phyloP scores from a whole-genome alignment of 2,329 filamentous ascomycete species.

The Pseudomassariella vexata region DNA sequence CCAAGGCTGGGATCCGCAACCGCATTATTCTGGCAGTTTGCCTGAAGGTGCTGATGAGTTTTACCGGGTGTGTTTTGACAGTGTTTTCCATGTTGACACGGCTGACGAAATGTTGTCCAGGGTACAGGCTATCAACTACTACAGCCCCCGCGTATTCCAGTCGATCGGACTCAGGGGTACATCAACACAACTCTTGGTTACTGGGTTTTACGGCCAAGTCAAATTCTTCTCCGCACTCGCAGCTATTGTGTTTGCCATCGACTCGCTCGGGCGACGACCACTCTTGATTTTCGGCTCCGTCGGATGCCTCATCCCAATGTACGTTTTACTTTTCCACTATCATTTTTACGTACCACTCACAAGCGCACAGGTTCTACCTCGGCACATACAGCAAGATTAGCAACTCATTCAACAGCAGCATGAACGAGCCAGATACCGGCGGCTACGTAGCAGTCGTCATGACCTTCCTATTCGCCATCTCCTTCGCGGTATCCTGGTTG shows the following conservation, averaged over 20 bases:
- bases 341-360: no score
- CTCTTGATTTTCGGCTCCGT: conserved; percentile 14
- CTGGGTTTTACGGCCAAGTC: conserved; percentile 72
- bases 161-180: conserved; percentile 40
- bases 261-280: conserved; percentile 14
- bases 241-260: conserved; percentile 28
- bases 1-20: not conserved
- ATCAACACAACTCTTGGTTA: conserved; percentile 48
- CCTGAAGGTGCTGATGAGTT: conserved; percentile 21
- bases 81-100: no score
- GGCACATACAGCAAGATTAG: conserved; percentile 14
- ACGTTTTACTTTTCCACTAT: no score
- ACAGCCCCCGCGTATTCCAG: conserved; percentile 62
- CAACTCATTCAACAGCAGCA: conserved; percentile 7
- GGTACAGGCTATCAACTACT: conserved; percentile 70
- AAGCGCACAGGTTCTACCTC: no score
- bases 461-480: conserved; percentile 16
- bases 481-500: conserved; percentile 18
- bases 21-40: not conserved
- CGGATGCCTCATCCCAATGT: conserved; percentile 18
- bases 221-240: conserved; percentile 64
- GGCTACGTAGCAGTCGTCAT: conserved; percentile 13
- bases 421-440: conserved; percentile 6
- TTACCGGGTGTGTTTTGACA: conserved; percentile 20
- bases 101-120: no score